Conservation (phyloP, 805 yeast genomes). For the Tetrapisispora taiwanensis region DNA sequence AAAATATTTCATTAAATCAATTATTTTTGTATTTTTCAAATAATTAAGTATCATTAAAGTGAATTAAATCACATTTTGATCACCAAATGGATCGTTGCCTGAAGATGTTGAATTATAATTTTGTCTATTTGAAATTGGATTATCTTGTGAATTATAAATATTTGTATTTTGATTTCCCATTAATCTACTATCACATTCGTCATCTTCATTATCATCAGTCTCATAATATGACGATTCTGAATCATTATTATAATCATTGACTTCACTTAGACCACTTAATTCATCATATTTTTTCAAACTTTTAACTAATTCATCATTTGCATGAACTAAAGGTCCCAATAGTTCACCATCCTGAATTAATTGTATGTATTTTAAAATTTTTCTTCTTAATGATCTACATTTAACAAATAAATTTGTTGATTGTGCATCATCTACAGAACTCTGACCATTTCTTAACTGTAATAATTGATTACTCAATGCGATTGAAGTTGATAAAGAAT, state of each 20-base stretch:
- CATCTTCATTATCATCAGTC: slow-evolving; percentile 5
- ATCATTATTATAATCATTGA: slow-evolving; percentile 33
- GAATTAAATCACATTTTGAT: slow-evolving; percentile 29
- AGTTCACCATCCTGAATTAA: slow-evolving; percentile 75
- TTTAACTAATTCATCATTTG: slow-evolving; percentile 80
- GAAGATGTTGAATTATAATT: neutral
- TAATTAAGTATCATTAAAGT: no score
- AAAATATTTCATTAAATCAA: no score
- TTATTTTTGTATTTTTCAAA: no score
- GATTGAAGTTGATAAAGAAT: slow-evolving; percentile 65
- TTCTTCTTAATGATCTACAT: slow-evolving; percentile 67
- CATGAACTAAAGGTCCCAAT: slow-evolving; percentile 76
- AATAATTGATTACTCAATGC: slow-evolving; percentile 52
- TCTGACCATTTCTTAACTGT: slow-evolving; percentile 35
- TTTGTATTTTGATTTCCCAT: neutral
- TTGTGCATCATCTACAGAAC: slow-evolving; percentile 53
- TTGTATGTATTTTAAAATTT: slow-evolving; percentile 73
- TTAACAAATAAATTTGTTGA: slow-evolving; percentile 61
- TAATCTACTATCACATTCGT: no score
- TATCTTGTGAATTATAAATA: neutral
- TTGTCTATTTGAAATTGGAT: neutral
- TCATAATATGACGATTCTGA: slow-evolving; percentile 11
- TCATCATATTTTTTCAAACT: slow-evolving; percentile 63
- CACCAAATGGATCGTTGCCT: slow-evolving; percentile 41
- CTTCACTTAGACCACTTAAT: slow-evolving; percentile 35